Evolutionary conservation across 768 basidiomycete genomes (phyloP).

Genomic region (Mycena maculata): DNA sequence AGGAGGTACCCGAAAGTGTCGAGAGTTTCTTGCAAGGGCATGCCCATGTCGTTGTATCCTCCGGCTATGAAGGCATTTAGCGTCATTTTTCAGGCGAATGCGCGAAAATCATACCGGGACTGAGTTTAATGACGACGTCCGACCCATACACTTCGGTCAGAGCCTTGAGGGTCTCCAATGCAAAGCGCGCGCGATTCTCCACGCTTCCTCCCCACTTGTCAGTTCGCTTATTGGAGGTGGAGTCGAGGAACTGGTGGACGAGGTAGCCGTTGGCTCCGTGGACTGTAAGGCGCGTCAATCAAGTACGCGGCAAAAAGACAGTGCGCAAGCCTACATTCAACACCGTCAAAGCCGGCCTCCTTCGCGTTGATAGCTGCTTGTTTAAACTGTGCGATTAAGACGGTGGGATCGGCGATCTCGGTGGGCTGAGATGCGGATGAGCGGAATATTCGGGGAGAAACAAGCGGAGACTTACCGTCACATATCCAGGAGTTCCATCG

Average conservation of each 20-base stretch:
- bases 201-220: constrained; percentile 54
- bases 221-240: constrained; percentile 48
- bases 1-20: constrained; percentile 37
- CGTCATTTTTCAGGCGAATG: not conserved
- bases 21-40: constrained; percentile 37
- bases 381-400: not conserved
- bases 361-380: not conserved
- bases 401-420: not conserved
- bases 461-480: constrained; percentile 33
- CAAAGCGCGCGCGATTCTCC: constrained; percentile 54
- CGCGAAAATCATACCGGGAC: constrained; percentile 38
- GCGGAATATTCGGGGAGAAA: too few species aligned
- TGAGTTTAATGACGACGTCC: constrained; percentile 45
- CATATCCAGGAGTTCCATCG: constrained; percentile 40
- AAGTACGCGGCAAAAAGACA: too few species aligned
- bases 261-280: constrained; percentile 28
- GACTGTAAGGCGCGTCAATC: constrained; percentile 19
- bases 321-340: not conserved
- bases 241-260: constrained; percentile 47
- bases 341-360: not conserved
- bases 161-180: constrained; percentile 46
- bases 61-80: constrained; percentile 34
- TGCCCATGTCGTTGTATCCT: constrained; percentile 34
- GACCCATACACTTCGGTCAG: constrained; percentile 46
- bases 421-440: not conserved